Evolutionary conservation across 1,284 basidiomycete species (phyloP).

Genomic region (Cutaneotrichosporon sp.): DNA sequence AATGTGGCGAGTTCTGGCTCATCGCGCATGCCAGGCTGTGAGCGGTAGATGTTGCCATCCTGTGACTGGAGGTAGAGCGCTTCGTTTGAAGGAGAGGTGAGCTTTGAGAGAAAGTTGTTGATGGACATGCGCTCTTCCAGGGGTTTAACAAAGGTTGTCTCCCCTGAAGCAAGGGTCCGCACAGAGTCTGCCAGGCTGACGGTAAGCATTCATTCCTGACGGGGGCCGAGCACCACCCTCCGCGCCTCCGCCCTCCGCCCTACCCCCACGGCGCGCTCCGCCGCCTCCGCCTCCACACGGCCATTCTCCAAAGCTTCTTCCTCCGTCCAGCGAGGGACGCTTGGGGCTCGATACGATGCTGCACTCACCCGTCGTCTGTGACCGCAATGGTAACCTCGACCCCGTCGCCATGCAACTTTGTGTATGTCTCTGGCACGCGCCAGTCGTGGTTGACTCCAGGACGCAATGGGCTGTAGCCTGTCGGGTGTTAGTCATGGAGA

Average conservation of each 20-base stretch:
- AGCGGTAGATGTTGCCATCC: constrained; percentile 76
- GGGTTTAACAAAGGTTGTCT: constrained; percentile 76
- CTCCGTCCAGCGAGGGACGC: not conserved
- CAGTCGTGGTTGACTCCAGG: constrained; percentile 24
- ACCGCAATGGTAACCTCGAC: constrained; percentile 70
- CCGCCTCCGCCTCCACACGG: not conserved
- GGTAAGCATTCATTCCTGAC: constrained; percentile 2
- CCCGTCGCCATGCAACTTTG: constrained; percentile 58
- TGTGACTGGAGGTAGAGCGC: constrained; percentile 82
- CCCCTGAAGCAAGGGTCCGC: constrained; percentile 57
- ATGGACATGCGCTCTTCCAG: constrained; percentile 68
- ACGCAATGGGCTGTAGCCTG: constrained; percentile 36
- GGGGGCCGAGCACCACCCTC: not conserved
- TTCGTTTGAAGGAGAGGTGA: constrained; percentile 45
- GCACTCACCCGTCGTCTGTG: constrained; percentile 82
- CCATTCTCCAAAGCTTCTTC: not conserved
- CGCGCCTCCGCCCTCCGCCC: no score
- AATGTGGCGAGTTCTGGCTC: constrained; percentile 66
- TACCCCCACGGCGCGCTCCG: no score
- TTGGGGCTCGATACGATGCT: constrained; percentile 20
- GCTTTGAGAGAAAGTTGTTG: constrained; percentile 57
- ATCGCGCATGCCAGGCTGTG: constrained; percentile 24
- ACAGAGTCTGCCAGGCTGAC: constrained; percentile 76
- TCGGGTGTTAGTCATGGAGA: not conserved
- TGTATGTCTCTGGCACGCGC: constrained; percentile 30